Evolutionary conservation across 768 basidiomycete genomes (phyloP), one percentile per base, ranked within the genome.

Genomic region (Paxillus ammoniavirescens): DNA sequence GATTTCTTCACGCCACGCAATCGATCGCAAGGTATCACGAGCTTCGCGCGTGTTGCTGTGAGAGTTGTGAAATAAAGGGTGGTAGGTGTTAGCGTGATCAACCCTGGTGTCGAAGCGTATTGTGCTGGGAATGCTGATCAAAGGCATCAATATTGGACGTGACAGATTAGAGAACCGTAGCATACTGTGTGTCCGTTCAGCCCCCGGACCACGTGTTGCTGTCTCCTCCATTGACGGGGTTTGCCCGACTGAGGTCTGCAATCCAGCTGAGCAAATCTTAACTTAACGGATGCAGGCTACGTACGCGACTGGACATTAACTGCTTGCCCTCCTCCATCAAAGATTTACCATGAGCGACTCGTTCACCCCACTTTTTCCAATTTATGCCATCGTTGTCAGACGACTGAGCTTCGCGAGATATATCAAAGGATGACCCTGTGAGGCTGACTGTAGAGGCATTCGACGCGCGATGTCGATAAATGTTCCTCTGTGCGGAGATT

Each of bases 41-140:
- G 49, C 56, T 74, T 80, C 8, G 83, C 68, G 8, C 59, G 72
- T 8, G 72, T 65, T 30, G 77, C 74, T 57, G 78, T 67, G 52
- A 87, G 62, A 0, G 83, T 72, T 4, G 84, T 83, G 65, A 86
- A 87, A 59, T 72, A 76, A 15, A 89, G 57, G 17, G 68, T 66
- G 14, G 70, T 71, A 18, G 70, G 49, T 4, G 82, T 82, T 53
- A 88, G 52, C 21, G 83, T 86, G 47, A 88, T 78, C 40, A 87
- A 63, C 2, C 86, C 86, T 2, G 83, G 82, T 5, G 70, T 66
- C 26, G 81, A 76, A 43, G 70, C 70, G 50, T 80, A 73, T 53
- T 87, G 83, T 40, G 82, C 83, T 48, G 83, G 77, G 67, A 81
- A 88, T 1, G 81, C 86, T 88, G 47, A 47, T 42, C 28, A 44